Percentiles rank a stretch among this genome's conserved stretches.
Conservation (phyloP, 2,329 filamentous ascomycete genomes). For the Fusarium torulosum region DNA sequence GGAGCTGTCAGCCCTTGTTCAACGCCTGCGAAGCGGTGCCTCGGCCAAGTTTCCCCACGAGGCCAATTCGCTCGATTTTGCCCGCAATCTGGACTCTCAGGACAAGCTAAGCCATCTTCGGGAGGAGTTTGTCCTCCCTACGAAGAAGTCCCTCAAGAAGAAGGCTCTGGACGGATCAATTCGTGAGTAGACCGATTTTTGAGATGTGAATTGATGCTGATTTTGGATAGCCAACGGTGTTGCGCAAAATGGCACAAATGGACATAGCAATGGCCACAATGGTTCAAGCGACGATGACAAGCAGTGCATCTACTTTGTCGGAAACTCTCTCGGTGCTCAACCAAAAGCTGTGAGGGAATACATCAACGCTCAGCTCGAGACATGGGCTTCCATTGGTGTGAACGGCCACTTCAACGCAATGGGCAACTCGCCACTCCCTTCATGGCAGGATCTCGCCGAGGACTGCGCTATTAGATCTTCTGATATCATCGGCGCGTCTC, state of each 20-base stretch:
- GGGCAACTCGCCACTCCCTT: slow-evolving; percentile 73
- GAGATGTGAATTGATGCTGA: neutral
- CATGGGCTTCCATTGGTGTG: slow-evolving; percentile 88
- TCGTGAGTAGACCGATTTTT: slow-evolving; percentile 48
- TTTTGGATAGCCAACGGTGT: slow-evolving; percentile 14
- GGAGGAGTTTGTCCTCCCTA: slow-evolving; percentile 81
- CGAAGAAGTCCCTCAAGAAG: slow-evolving; percentile 76
- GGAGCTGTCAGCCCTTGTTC: slow-evolving; percentile 56
- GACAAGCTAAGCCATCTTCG: slow-evolving; percentile 73
- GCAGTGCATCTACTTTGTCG: slow-evolving; percentile 80
- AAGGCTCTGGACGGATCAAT: slow-evolving; percentile 65
- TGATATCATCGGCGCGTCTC: slow-evolving; percentile 78
- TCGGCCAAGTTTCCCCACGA: slow-evolving; percentile 61
- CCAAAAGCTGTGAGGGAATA: slow-evolving; percentile 75
- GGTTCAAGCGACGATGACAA: slow-evolving; percentile 48
- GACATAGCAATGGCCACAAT: slow-evolving; percentile 45
- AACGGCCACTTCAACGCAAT: slow-evolving; percentile 83
- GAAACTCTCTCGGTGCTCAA: slow-evolving; percentile 90
- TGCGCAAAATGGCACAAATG: slow-evolving; percentile 34
- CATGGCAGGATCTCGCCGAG: slow-evolving; percentile 85
- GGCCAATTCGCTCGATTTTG: slow-evolving; percentile 62
- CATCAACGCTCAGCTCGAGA: slow-evolving; percentile 79
- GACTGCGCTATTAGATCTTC: slow-evolving; percentile 77
- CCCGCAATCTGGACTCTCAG: slow-evolving; percentile 66
- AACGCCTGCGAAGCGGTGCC: slow-evolving; percentile 57